Conservation (phyloP, 1,284 basidiomycete genomes). For the Cryptococcus sp. region DNA sequence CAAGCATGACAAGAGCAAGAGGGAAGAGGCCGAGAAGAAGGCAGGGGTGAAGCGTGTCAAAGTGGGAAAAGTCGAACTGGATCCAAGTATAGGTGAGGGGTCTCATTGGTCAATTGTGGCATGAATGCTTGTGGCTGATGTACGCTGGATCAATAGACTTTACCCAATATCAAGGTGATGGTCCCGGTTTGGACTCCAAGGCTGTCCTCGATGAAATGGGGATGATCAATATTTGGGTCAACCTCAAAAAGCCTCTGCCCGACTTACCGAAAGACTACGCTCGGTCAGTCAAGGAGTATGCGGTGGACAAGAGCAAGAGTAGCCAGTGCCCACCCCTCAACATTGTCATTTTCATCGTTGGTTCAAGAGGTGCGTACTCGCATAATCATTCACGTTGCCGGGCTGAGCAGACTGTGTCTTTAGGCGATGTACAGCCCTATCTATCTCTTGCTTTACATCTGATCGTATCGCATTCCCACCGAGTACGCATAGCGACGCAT, state of each 20-base stretch:
- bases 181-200: slow-evolving; percentile 43
- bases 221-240: slow-evolving; percentile 47
- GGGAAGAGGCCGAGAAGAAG: slow-evolving; percentile 22
- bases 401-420: too few species aligned
- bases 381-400: too few species aligned
- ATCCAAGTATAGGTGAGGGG: slow-evolving; percentile 33
- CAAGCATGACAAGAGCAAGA: slow-evolving; percentile 12
- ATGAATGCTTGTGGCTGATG: slow-evolving; percentile 2
- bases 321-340: slow-evolving; percentile 56
- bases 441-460: slow-evolving; percentile 64
- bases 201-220: slow-evolving; percentile 43
- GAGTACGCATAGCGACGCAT: slow-evolving; percentile 67
- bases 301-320: slow-evolving; percentile 53
- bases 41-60: slow-evolving; percentile 24
- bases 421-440: slow-evolving; percentile 71
- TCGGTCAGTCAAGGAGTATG: slow-evolving; percentile 58
- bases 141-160: slow-evolving; percentile 25
- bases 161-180: slow-evolving; percentile 35
- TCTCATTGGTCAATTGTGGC: not conserved
- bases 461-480: slow-evolving; percentile 59
- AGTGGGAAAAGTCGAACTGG: slow-evolving; percentile 27
- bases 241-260: slow-evolving; percentile 58
- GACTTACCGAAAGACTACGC: slow-evolving; percentile 59
- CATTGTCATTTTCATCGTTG: slow-evolving; percentile 67
- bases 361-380: slow-evolving; percentile 59